Evolutionary conservation across 495 filamentous ascomycete species (phyloP), one percentile per base, ranked within the genome.

Genomic region (Astrocystis sublimbata): DNA sequence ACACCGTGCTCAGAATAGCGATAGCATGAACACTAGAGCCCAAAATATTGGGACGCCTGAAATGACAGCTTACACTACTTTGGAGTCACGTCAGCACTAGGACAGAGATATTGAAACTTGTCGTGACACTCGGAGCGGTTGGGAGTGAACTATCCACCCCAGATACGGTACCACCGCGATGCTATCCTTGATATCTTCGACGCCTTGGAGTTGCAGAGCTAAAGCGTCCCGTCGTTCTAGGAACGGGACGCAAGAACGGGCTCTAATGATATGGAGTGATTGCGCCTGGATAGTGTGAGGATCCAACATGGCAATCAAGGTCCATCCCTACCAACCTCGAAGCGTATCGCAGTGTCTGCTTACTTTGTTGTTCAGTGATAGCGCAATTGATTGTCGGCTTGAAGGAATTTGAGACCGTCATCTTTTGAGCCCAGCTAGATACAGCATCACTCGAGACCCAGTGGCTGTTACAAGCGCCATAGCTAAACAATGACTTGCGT

Each of bases 21-120:
- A 52, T 35, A 35, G 13, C 28, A 23, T n/a, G n/a, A 21, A 45
- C 30, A 42, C 33, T 40, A 6, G 36, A 52, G 45, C 19, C 58
- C 58, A 61, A 41, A 43, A 19, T 45, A 49, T 42, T 61, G 58
- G 58, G 58, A 61, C 58, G 13, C 58, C 58, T 45, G 58, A 50
- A 42, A 40, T 60, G 45, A 42, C 36, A 38, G 33, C 43, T 60
- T 36, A 36, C 36, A 59, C 41, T 13, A 43, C 26, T 42, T 15
- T 17, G 33, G 17, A 28, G 42, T 59, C 42, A 59, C 56, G 56
- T 45, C 41, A 58, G 49, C 49, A 30, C 49, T 54, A 54, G n/a
- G 24, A 54, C 31, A 31, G 15, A 40, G 51, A 52, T 52, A 52
- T 52, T 52, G 49, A 35, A 52, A 6, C 52, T 42, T 4, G 24